phyloP scores from a whole-genome alignment of 2,329 filamentous ascomycete genomes.

The Metarhizium brunneum region DNA sequence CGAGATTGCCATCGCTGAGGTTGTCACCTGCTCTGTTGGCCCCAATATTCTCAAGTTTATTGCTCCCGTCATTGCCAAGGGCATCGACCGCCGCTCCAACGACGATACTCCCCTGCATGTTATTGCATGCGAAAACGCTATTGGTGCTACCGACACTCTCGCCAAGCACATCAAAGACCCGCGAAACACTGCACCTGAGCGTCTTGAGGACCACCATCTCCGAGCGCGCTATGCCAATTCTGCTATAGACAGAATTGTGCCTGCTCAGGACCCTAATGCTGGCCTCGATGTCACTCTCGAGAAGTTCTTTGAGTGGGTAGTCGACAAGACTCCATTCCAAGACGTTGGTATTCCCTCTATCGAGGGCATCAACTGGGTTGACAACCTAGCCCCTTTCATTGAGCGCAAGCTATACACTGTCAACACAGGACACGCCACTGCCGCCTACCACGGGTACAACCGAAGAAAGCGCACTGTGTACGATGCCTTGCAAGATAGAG shows the following conservation, averaged over 20 bases:
- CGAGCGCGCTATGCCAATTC: constrained; percentile 93
- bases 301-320: constrained; percentile 99
- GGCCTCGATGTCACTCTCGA: constrained; percentile 91
- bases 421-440: constrained; percentile 95
- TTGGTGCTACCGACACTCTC: constrained; percentile 85
- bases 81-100: constrained; percentile 66
- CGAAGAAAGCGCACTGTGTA: constrained; percentile 80
- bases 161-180: constrained; percentile 70
- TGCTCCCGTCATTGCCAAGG: constrained; percentile 90
- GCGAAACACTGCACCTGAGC: constrained; percentile 59
- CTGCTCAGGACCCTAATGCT: constrained; percentile 70
- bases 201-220: constrained; percentile 56
- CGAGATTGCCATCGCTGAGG: constrained; percentile 77
- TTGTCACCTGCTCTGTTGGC: constrained; percentile 94
- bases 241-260: constrained; percentile 96
- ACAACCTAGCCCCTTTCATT: constrained; percentile 87
- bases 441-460: constrained; percentile 90
- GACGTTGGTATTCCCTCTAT: constrained; percentile 58
- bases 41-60: constrained; percentile 96
- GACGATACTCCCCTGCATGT: constrained; percentile 65
- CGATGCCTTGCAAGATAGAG: constrained; percentile 73
- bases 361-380: constrained; percentile 85
- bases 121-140: constrained; percentile 97
- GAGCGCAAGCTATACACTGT: constrained; percentile 99
- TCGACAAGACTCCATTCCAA: constrained; percentile 78